Percentiles rank a stretch among this genome's conserved stretches.
Evolutionary conservation across 78 protist genomes (phyloP).

Genomic region (Chrysochromulina tobinii): DNA sequence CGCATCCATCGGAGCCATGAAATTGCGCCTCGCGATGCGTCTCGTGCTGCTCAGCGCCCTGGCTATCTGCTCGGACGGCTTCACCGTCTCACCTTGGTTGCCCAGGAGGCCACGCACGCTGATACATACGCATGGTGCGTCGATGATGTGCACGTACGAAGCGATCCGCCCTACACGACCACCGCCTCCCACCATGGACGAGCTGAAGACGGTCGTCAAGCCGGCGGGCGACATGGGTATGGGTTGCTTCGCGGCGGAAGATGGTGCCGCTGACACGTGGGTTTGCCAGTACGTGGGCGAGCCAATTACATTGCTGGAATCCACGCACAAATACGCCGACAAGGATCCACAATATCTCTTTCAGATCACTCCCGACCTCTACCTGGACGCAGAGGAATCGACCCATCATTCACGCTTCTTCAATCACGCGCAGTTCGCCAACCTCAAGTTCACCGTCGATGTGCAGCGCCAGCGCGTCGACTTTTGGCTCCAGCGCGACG

Average conservation of each 20-base stretch:
- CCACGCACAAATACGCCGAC: background rate
- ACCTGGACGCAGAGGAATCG: background rate
- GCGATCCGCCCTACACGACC: too few species aligned
- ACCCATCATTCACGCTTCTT: background rate
- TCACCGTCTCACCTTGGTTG: too few species aligned
- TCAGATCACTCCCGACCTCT: background rate
- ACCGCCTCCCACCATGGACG: too few species aligned
- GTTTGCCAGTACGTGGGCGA: background rate
- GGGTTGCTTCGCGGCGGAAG: background rate
- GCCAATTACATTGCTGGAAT: background rate
- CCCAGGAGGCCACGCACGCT: too few species aligned
- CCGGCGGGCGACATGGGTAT: background rate
- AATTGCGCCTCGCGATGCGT: too few species aligned
- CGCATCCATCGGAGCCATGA: too few species aligned
- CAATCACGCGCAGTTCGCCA: background rate
- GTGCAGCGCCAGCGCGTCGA: background rate
- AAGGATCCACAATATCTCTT: background rate
- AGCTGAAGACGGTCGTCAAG: too few species aligned
- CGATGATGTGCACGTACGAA: too few species aligned
- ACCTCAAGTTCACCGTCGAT: background rate
- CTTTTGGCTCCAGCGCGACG: background rate
- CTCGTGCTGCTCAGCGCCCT: too few species aligned
- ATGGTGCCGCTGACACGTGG: background rate
- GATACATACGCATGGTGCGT: too few species aligned
- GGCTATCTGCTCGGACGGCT: too few species aligned